Evolutionary conservation across 2,329 filamentous ascomycete genomes (phyloP).

Genomic region (Neodidymelliopsis sp.): DNA sequence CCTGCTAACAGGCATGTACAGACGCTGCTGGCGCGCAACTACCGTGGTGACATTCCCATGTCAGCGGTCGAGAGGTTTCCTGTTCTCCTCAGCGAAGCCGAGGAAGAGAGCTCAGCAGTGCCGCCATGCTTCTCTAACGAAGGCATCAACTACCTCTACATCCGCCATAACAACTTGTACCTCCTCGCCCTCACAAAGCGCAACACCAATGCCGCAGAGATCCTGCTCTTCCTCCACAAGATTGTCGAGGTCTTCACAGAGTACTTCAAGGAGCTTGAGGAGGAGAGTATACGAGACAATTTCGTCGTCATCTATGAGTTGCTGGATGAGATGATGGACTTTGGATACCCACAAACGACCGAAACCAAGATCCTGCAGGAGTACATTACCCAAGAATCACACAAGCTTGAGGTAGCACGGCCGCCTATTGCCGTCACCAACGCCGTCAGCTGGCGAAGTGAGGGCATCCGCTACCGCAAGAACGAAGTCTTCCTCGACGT

Average conservation of each 20-base stretch:
- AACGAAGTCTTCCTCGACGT: slow-evolving; percentile 99
- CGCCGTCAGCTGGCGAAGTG: slow-evolving; percentile 95
- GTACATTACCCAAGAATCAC: slow-evolving; percentile 98
- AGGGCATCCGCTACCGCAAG: slow-evolving; percentile 97
- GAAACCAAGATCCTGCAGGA: slow-evolving; percentile 98
- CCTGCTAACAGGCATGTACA: slow-evolving; percentile 53
- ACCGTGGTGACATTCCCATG: slow-evolving; percentile 98
- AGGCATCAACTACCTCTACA: slow-evolving; percentile 99
- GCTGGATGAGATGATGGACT: slow-evolving; percentile 99
- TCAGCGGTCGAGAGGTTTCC: slow-evolving; percentile 98
- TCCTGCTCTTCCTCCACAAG: slow-evolving; percentile 96
- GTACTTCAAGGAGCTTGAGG: slow-evolving; percentile 99
- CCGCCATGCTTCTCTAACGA: slow-evolving; percentile 98
- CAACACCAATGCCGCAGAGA: slow-evolving; percentile 98
- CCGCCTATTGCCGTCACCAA: slow-evolving; percentile 98
- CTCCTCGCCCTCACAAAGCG: slow-evolving; percentile 97
- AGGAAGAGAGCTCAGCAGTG: slow-evolving; percentile 98
- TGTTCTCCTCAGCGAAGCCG: slow-evolving; percentile 91
- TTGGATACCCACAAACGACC: slow-evolving; percentile 98
- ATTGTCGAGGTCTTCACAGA: slow-evolving; percentile 99
- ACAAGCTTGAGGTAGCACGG: slow-evolving; percentile 95
- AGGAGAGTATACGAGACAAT: slow-evolving; percentile 98
- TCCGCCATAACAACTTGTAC: slow-evolving; percentile 98
- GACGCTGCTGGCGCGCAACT: slow-evolving; percentile 98
- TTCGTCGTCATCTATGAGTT: slow-evolving; percentile 99